Evolutionary conservation across 2,329 filamentous ascomycete genomes (phyloP), one percentile per base, ranked within the genome.

Genomic region (Epichloe glyceriae): DNA sequence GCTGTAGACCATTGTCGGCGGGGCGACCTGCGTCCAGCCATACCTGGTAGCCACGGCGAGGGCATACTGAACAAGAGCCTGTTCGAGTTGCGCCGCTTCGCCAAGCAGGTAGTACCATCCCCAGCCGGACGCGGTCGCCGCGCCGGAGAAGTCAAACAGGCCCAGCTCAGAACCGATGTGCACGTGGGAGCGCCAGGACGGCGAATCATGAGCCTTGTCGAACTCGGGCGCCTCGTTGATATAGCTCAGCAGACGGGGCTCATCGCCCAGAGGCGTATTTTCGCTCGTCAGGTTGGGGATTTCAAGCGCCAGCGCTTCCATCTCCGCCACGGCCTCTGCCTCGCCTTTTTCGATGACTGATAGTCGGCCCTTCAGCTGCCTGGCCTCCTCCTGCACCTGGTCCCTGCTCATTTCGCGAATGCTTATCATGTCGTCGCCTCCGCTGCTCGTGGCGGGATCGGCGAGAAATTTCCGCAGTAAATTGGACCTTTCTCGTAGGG

Each of bases 21-120:
- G 91, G 5, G 86, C 80, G 7, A 94, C 86, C 52, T 83, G 78
- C 39, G 74, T 80, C 88, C 89, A 98, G 47, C 88, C 88, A 56
- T 80, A 75, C 46, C 75, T 77, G 51, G 82, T 80, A 8, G 87
- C 86, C 1, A 86, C 79, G 10, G 76, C 74, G 3, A 97, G 75
- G 0, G 93, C 84, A 65, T 94, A 96, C 64, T 91, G 85, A 12
- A 97, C 72, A 3, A 98, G 77, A 0, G 93, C 93, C 64, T 97
- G 91, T 69, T 98, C 93, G n/a, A 98, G 78, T 65, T 93, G 80
- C 0, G 90, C 90, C 8, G 83, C 93, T 62, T 95, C 90, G 62
- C 91, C 88, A n/a, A 88, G 74, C 11, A 98, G 80, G 68, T 89
- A 97, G 71, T 98, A 98, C 88, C 89, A 98, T 1, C 93, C 93